Evolutionary conservation across 2,329 filamentous ascomycete genomes (phyloP).

Genomic region (Aphanocladium album): DNA sequence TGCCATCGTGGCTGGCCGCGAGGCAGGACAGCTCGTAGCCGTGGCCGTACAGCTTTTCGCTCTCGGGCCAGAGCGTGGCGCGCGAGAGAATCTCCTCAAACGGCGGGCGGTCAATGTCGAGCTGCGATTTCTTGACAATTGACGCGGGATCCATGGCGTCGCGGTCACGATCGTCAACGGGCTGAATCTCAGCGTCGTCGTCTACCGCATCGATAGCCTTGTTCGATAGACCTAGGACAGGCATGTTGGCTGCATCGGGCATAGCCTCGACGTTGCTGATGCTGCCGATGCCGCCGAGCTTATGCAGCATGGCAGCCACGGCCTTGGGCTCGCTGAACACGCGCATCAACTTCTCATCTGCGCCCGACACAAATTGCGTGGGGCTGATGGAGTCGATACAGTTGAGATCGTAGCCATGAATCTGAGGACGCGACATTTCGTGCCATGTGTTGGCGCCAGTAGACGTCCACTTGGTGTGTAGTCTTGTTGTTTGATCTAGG

Average conservation of each 20-base stretch:
- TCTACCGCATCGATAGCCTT: constrained; percentile 69
- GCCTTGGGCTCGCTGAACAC: constrained; percentile 88
- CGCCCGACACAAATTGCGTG: constrained; percentile 83
- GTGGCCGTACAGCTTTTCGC: constrained; percentile 95
- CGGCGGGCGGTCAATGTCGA: constrained; percentile 69
- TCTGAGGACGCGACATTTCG: constrained; percentile 91
- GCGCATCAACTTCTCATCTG: constrained; percentile 95
- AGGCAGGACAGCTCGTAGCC: constrained; percentile 94
- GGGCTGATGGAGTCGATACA: constrained; percentile 74
- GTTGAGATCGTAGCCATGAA: constrained; percentile 97
- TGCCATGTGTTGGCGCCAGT: constrained; percentile 65
- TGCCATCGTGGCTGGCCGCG: constrained; percentile 68
- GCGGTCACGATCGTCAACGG: constrained; percentile 43
- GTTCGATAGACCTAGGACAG: constrained; percentile 91
- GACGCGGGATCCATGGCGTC: constrained; percentile 52
- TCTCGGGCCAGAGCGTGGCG: constrained; percentile 91
- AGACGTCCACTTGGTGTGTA: constrained; percentile 74
- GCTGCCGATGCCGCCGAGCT: constrained; percentile 56
- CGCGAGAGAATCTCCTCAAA: constrained; percentile 85
- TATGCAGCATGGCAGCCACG: constrained; percentile 68
- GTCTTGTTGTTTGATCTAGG: constrained; percentile 84
- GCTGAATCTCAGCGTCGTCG: constrained; percentile 41
- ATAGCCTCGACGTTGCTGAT: constrained; percentile 40
- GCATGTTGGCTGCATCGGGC: constrained; percentile 89
- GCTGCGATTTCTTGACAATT: constrained; percentile 52